These are phyloP conservation scores for Dactylellina drechsleri DNA, from an alignment of 2,329 filamentous ascomycete genomes.

Conservation along the genomic window DNA sequence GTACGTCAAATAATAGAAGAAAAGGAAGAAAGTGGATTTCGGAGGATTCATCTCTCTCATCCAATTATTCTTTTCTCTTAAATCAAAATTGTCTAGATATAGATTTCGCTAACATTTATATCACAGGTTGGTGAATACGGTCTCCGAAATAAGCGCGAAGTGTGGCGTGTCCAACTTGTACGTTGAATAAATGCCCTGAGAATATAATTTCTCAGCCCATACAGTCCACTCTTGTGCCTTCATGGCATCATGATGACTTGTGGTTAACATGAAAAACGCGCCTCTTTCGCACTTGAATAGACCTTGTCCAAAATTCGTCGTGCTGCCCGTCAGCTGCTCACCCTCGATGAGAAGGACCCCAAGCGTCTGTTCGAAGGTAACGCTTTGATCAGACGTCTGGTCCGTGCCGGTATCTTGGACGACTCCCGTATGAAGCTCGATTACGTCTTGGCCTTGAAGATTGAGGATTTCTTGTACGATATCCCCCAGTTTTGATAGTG, in stretches of 20 bases:
- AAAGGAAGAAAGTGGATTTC: conserved; percentile 14
- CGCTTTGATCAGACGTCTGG: conserved; percentile 99
- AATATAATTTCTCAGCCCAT: conserved; percentile 49
- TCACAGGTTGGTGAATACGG: conserved; percentile 87
- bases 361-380: conserved; percentile 99
- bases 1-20: conserved; percentile 60
- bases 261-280: conserved; percentile 37
- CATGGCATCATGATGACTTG: conserved; percentile 55
- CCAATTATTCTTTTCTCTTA: conserved; percentile 1
- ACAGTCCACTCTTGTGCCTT: conserved; percentile 55
- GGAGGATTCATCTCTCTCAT: conserved; percentile 14
- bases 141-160: conserved; percentile 99
- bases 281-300: conserved; percentile 23
- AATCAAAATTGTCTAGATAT: background rate
- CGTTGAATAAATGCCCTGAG: conserved; percentile 53
- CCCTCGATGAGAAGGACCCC: conserved; percentile 99
- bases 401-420: conserved; percentile 99
- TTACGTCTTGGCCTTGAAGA: conserved; percentile 99
- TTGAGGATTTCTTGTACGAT: conserved; percentile 96
- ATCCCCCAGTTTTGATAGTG: no score
- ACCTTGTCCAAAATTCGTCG: conserved; percentile 99
- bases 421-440: conserved; percentile 99
- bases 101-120: conserved; percentile 21
- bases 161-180: conserved; percentile 95
- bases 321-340: conserved; percentile 99